Percentiles rank a stretch among this genome's conserved stretches.
phyloP scores from a whole-genome alignment of 2,329 filamentous ascomycete genomes.

The Pseudogymnoascus sp. region DNA sequence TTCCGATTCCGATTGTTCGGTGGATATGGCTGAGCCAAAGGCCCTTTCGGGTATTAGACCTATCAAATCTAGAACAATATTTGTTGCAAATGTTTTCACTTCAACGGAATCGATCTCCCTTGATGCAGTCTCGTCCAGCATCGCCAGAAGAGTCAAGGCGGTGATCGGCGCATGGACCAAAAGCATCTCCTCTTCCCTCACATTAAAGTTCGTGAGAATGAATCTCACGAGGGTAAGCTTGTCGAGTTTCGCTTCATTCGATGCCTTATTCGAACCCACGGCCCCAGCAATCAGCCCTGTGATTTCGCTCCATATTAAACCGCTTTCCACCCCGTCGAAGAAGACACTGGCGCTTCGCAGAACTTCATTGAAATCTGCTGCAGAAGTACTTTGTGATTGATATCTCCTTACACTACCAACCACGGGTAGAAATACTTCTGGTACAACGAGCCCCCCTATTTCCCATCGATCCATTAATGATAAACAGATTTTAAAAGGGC shows the following conservation, averaged over 20 bases:
- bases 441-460: slow-evolving; percentile 82
- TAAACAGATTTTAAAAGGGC: slow-evolving; percentile 83
- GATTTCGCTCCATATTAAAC: slow-evolving; percentile 82
- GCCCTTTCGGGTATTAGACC: slow-evolving; percentile 58
- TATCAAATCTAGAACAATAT: slow-evolving; percentile 49
- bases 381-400: slow-evolving; percentile 55
- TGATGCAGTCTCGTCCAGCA: slow-evolving; percentile 48
- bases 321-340: slow-evolving; percentile 94
- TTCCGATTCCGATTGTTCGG: slow-evolving; percentile 23
- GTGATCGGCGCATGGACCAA: slow-evolving; percentile 74
- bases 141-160: slow-evolving; percentile 52
- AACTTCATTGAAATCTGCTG: slow-evolving; percentile 72
- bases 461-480: slow-evolving; percentile 99
- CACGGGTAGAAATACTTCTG: slow-evolving; percentile 79
- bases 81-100: slow-evolving; percentile 30
- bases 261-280: slow-evolving; percentile 40
- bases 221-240: slow-evolving; percentile 72
- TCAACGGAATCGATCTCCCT: slow-evolving; percentile 19
- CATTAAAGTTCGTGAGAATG: slow-evolving; percentile 80
- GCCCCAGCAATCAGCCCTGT: slow-evolving; percentile 57
- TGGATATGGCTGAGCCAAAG: slow-evolving; percentile 38
- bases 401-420: slow-evolving; percentile 73
- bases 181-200: slow-evolving; percentile 93
- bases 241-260: slow-evolving; percentile 39
- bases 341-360: slow-evolving; percentile 90